These are phyloP conservation scores for Chenopodium formosanum DNA, from an alignment of 148 eudicot species.

Conservation along the genomic window DNA sequence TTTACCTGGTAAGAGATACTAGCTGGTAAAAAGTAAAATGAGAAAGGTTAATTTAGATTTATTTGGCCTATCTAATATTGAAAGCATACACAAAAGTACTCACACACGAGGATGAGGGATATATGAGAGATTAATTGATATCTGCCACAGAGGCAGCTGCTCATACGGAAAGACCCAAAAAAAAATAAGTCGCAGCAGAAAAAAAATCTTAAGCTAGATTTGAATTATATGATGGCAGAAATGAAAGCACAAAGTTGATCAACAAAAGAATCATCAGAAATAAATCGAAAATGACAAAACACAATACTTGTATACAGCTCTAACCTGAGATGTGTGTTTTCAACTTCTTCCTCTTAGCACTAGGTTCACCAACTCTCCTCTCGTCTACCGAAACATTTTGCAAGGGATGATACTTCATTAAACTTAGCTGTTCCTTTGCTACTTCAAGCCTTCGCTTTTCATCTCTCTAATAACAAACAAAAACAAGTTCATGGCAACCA, in stretches of 20 bases:
- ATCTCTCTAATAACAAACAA: constrained; percentile 47
- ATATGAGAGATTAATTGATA: too few species aligned
- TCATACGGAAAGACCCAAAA: background rate
- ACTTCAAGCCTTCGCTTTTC: constrained; percentile 59
- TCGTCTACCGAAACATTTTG: constrained; percentile 32
- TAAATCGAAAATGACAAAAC: background rate
- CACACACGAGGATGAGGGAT: background rate
- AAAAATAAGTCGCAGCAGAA: background rate
- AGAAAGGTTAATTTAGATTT: too few species aligned
- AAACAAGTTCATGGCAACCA: background rate
- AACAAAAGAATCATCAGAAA: background rate
- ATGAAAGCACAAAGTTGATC: background rate
- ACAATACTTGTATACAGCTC: background rate
- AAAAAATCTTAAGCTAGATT: too few species aligned
- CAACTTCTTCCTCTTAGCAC: constrained; percentile 47
- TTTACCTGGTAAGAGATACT: too few species aligned
- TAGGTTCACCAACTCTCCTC: constrained; percentile 27
- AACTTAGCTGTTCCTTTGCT: constrained; percentile 48
- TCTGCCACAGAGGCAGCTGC: background rate
- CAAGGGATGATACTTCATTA: constrained; percentile 70
- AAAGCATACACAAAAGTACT: background rate
- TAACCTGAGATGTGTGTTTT: constrained; percentile 34
- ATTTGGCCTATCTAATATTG: background rate
- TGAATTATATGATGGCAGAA: background rate
- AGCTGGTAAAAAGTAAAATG: too few species aligned